A percentile compares a stretch with the other conserved stretches of the same genome.
Evolutionary conservation across 2,329 filamentous ascomycete species (phyloP).

Genomic region (Elsinoe australis): DNA sequence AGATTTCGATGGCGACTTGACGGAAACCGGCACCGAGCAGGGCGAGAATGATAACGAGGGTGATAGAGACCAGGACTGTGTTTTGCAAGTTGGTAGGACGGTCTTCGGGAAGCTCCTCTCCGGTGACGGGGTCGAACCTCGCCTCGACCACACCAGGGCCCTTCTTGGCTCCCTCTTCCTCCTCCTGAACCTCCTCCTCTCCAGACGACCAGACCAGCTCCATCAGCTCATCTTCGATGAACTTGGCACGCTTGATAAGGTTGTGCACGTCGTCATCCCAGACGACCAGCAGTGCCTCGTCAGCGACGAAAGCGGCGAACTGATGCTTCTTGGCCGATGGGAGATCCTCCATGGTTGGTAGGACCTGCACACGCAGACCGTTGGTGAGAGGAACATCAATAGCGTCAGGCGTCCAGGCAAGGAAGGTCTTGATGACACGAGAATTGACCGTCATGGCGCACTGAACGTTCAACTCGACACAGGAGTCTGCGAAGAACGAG

Average conservation of each 20-base stretch:
- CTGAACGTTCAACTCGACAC: conserved; percentile 64
- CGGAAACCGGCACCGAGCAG: conserved; percentile 64
- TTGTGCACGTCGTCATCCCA: conserved; percentile 76
- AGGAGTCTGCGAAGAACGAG: conserved; percentile 58
- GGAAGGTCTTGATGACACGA: conserved; percentile 67
- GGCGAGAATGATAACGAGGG: conserved; percentile 56
- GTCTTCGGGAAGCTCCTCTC: conserved; percentile 56
- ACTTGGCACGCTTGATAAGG: conserved; percentile 59
- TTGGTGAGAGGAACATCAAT: conserved; percentile 69
- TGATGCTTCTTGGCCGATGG: conserved; percentile 67
- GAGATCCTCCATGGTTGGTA: conserved; percentile 64
- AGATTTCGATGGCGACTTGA: conserved; percentile 60
- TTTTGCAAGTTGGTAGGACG: conserved; percentile 64
- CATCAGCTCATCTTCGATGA: conserved; percentile 70
- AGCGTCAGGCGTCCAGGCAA: conserved; percentile 64
- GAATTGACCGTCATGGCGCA: conserved; percentile 77
- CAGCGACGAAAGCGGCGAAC: conserved; percentile 70
- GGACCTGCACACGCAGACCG: conserved; percentile 66
- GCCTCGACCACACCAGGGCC: conserved; percentile 40
- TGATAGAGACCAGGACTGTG: conserved; percentile 58
- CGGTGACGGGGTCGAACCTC: conserved; percentile 65
- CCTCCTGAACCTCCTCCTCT: conserved; percentile 46
- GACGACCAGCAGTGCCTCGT: conserved; percentile 62
- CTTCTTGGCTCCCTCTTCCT: conserved; percentile 47
- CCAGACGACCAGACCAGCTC: conserved; percentile 64